Evolutionary conservation across 2,329 filamentous ascomycete genomes (phyloP).

Genomic region (Scedosporium apiospermum): DNA sequence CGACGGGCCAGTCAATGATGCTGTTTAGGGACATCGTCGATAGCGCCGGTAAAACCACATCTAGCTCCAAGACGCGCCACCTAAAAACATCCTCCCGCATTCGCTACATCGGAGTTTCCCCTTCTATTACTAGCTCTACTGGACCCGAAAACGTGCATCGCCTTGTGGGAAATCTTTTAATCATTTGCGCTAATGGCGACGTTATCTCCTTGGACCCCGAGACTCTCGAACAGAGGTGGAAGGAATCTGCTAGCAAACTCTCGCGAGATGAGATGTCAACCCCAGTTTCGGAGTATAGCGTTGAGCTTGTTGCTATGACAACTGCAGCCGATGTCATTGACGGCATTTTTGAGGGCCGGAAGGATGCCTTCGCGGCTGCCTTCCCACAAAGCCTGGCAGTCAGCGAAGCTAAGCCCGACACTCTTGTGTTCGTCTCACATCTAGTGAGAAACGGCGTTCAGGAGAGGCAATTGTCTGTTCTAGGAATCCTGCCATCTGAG

Average conservation of each 20-base stretch:
- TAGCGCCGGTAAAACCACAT: conserved; percentile 40
- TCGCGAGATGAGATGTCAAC: conserved; percentile 28
- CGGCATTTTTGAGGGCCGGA: conserved; percentile 45
- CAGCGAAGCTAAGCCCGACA: conserved; percentile 31
- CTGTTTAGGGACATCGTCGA: conserved; percentile 50
- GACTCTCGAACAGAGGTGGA: conserved; percentile 37
- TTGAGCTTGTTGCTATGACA: conserved; percentile 40
- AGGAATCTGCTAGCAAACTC: conserved; percentile 30
- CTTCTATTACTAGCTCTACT: neutral
- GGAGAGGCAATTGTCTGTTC: conserved; percentile 23
- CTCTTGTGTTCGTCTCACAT: conserved; percentile 34
- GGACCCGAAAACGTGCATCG: neutral
- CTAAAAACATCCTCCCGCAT: conserved; percentile 10
- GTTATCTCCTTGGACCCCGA: conserved; percentile 52
- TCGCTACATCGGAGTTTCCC: conserved; percentile 2
- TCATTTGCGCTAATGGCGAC: conserved; percentile 51
- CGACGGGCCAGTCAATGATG: conserved; percentile 39
- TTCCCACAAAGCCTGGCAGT: conserved; percentile 7
- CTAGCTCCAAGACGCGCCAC: conserved; percentile 32
- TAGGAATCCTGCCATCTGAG: conserved; percentile 16
- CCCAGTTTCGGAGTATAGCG: conserved; percentile 24
- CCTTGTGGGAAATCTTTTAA: conserved; percentile 30
- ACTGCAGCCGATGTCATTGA: conserved; percentile 38
- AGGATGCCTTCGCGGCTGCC: conserved; percentile 23
- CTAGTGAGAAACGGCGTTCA: conserved; percentile 11